These are phyloP conservation scores for Torrubiellomyces zombiae DNA, from an alignment of 2,329 filamentous ascomycete species.

Conservation along the genomic window DNA sequence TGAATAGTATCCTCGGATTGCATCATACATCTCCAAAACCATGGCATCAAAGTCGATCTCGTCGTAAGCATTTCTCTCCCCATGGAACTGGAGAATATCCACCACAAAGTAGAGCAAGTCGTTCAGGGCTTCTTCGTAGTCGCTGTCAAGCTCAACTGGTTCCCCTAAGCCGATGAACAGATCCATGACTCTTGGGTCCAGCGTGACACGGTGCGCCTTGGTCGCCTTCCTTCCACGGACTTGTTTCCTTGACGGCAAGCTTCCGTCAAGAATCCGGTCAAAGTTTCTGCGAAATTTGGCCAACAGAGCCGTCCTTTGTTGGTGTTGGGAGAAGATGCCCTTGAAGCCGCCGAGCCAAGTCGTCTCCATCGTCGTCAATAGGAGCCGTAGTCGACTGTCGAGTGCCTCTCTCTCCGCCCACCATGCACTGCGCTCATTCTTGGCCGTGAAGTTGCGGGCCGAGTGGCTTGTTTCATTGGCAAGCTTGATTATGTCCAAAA, in stretches of 20 bases:
- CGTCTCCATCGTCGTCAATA: slow-evolving; percentile 74
- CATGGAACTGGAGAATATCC: slow-evolving; percentile 91
- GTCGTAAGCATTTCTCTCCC: slow-evolving; percentile 90
- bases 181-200: slow-evolving; percentile 54
- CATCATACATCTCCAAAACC: slow-evolving; percentile 75
- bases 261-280: slow-evolving; percentile 60
- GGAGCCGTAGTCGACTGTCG: slow-evolving; percentile 57
- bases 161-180: slow-evolving; percentile 77
- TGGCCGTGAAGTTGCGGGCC: slow-evolving; percentile 51
- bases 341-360: slow-evolving; percentile 93
- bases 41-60: slow-evolving; percentile 93
- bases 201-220: slow-evolving; percentile 24
- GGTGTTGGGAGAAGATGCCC: slow-evolving; percentile 73
- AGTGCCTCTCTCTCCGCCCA: slow-evolving; percentile 74
- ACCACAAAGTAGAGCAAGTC: slow-evolving; percentile 93
- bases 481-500: slow-evolving; percentile 64
- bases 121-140: slow-evolving; percentile 77
- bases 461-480: slow-evolving; percentile 75
- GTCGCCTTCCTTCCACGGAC: slow-evolving; percentile 37
- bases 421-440: slow-evolving; percentile 68
- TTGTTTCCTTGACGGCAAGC: slow-evolving; percentile 67
- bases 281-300: slow-evolving; percentile 64
- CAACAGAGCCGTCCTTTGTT: slow-evolving; percentile 45
- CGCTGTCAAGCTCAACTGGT: slow-evolving; percentile 46
- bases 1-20: slow-evolving; percentile 61